Percentiles rank a stretch among this genome's conserved stretches.
Evolutionary conservation across 148 eudicot species (phyloP).

Genomic region (Rhododendron molle): DNA sequence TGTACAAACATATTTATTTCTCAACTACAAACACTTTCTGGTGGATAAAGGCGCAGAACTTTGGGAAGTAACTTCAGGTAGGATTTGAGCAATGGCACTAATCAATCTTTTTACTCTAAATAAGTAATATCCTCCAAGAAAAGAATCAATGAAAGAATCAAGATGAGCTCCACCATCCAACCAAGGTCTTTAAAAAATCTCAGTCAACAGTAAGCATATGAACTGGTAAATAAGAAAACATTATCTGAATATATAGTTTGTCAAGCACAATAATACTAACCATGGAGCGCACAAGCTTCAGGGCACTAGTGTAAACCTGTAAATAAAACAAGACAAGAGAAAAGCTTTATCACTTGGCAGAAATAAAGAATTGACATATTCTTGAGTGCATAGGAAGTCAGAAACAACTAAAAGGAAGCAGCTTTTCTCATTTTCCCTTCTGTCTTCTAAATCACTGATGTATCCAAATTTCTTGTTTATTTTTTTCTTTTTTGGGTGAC

Average conservation of each 20-base stretch:
- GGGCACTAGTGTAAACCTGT: slow-evolving; percentile 93
- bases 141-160: neutral
- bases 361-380: neutral
- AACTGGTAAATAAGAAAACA: neutral
- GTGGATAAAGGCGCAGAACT: neutral
- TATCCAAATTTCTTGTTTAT: neutral
- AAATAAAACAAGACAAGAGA: slow-evolving; percentile 8
- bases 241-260: neutral
- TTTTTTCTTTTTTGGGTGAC: neutral
- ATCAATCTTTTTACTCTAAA: neutral
- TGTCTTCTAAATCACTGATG: neutral
- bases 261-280: slow-evolving; percentile 37
- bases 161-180: neutral
- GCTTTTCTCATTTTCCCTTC: neutral
- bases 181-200: neutral
- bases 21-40: neutral
- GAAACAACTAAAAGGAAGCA: neutral
- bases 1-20: neutral
- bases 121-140: no score
- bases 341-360: neutral
- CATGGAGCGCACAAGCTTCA: slow-evolving; percentile 97
- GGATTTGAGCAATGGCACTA: neutral
- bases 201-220: neutral
- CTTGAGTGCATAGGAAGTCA: neutral
- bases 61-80: neutral